These are phyloP conservation scores for Eragrostis nindensis DNA, from an alignment of 176 grass and related monocot genomes.

Conservation along the genomic window DNA sequence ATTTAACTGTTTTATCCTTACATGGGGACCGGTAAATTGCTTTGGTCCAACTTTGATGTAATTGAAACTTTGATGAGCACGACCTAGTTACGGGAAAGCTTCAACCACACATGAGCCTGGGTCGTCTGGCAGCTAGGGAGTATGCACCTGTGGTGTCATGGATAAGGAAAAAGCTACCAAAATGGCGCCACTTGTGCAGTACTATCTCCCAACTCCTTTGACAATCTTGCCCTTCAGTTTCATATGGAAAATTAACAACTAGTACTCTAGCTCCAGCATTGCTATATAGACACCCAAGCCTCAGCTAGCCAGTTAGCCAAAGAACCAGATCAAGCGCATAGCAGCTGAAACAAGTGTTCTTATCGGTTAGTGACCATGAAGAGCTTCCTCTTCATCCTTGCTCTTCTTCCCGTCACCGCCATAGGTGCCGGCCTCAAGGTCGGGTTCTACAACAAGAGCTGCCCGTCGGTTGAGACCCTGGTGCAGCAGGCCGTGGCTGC, in stretches of 20 bases:
- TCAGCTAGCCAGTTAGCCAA: constrained; percentile 17
- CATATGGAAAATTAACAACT: background rate
- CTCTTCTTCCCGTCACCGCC: background rate
- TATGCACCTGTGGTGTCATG: background rate
- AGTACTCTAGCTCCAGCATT: background rate
- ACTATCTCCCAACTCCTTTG: background rate
- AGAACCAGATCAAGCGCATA: constrained; percentile 2
- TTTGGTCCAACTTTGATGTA: background rate
- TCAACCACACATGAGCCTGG: background rate
- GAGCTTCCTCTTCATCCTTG: constrained; percentile 12
- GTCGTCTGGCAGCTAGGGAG: too few species aligned
- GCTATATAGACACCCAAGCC: constrained; percentile 14
- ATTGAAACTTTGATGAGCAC: background rate
- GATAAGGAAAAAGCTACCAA: constrained; percentile 6
- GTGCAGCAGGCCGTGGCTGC: constrained; percentile 61
- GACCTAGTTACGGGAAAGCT: background rate
- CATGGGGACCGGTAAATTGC: background rate
- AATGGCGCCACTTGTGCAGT: background rate
- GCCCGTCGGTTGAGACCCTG: constrained; percentile 47
- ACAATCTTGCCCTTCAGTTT: background rate
- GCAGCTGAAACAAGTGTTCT: background rate
- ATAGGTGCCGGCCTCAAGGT: constrained; percentile 47
- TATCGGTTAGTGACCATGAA: constrained; percentile 7
- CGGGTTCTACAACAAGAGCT: constrained; percentile 62
- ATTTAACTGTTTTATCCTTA: background rate